Base-by-base conservation (phyloP, 331 rosid genomes). In the Dryas integrifolia region DNA sequence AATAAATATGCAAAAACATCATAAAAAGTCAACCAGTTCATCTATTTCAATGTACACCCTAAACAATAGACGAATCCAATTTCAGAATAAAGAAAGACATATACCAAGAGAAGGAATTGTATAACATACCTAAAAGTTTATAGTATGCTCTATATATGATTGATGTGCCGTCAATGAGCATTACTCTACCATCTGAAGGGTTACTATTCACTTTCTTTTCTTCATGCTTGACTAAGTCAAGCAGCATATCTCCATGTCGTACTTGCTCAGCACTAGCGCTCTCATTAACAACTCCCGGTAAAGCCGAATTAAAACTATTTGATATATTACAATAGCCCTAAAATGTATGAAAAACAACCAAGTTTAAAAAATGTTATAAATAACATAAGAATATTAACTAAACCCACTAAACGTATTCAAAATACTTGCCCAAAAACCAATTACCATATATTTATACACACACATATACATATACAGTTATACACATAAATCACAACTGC, bases 91-190 rank as follows among this genome's bases (percentile, higher is more conserved):
- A 72, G 58, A 66, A 46, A 5, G 47, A 43, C 10, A 41, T 77
- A 69, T 30, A 21, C 30, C 52, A 12, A 64, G 45, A 70, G 3
- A 49, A 55, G 9, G 12, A 58, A n/a, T 26, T 10, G 4, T 45
- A 40, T 15, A 51, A 35, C 80, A 49, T 74, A 86, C 98, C 98
- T 78, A 94, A 80, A 74, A 94, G 96, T 80, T 89, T 94, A 88
- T 83, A 91, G 84, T 94, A 94, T 0, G 98, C 88, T 72, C 98
- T 79, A 67, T 91, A 88, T 70, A 94, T 89, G 52, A 94, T 70
- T 11, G 98, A 88, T 3, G 97, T 85, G 70, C 98, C 98, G 72
- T 94, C 98, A 53, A 91, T 82, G 38, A 94, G 92, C 98, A 94
- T 94, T 4, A 89, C 92, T 86, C 97, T 89, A 39, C 89, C 92